Evolutionary conservation across 1,284 basidiomycete species (phyloP), one percentile per base, ranked within the genome.

Genomic region (Xanthoconium separans): DNA sequence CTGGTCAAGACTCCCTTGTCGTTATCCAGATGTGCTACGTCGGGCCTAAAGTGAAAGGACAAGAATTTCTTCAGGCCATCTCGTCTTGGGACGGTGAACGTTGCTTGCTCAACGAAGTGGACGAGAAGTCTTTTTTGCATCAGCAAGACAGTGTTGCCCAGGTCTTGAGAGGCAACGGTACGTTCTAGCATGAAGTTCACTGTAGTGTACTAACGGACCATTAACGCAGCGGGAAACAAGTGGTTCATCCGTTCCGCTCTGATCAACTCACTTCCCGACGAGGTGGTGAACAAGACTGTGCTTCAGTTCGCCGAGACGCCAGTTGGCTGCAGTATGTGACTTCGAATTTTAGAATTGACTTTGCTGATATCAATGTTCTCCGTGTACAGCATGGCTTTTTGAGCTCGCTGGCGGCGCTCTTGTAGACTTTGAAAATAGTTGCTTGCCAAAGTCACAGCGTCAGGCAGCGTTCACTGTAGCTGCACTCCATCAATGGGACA

Each of bases 111-210:
- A 93, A 94, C 61, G 93, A 95, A 68, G 90, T 96, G 2, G 80
- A 89, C 58, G 93, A 95, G 71, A 90, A 95, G 69, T 88, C 83
- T 53, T 95, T 93, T 70, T 71, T 93, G 57, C 81, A 85, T 62
- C 93, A 96, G 69, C 94, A 96, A 70, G 88, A 94, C 61, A 93
- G 91, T 54, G 85, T 95, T 5, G 91, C 92, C 13, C 91, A 95
- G 70, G 88, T 95, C 11, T 71, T 96, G 54, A 84, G 89, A 60
- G 91, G 87, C 22, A 91, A 88, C 68, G 81, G 88, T 84, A 60
- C 51, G 77, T 66, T 30, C 41, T 29, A 4, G 24, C 37, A 24
- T 3, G 12, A 24, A 24, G 6, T 24, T 24, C 24, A 24, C 24
- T 24, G 3, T 9, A 30, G 8, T 20, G 6, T 39, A 39, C 15